These are phyloP conservation scores for Yamadazyma kanchanaburiensis DNA, from an alignment of 1,139 yeast species.

Conservation along the genomic window DNA sequence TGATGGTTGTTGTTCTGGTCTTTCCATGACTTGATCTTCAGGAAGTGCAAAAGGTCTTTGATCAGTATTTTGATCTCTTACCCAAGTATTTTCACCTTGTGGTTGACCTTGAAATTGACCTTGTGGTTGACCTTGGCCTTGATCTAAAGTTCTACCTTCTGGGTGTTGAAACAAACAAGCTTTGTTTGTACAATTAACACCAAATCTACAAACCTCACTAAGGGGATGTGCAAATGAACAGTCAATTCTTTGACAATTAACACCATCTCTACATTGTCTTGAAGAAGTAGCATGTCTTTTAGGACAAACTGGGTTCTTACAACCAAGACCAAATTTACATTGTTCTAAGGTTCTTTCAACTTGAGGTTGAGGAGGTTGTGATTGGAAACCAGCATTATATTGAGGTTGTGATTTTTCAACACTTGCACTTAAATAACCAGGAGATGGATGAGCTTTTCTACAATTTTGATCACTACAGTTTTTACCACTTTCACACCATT, in stretches of 20 bases:
- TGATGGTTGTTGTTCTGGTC: slow-evolving; percentile 47
- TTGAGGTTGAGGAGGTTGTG: slow-evolving; percentile 11
- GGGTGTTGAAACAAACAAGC: slow-evolving; percentile 79
- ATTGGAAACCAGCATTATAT: slow-evolving; percentile 1
- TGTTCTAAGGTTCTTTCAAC: slow-evolving; percentile 62
- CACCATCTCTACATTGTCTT: slow-evolving; percentile 78
- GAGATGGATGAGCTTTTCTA: slow-evolving; percentile 78
- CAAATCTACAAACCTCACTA: slow-evolving; percentile 76
- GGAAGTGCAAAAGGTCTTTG: slow-evolving; percentile 74
- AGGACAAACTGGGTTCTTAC: slow-evolving; percentile 76
- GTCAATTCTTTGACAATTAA: slow-evolving; percentile 70
- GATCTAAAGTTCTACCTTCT: slow-evolving; percentile 50
- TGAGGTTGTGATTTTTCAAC: slow-evolving; percentile 13
- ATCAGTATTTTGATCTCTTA: slow-evolving; percentile 34
- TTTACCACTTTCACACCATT: slow-evolving; percentile 77
- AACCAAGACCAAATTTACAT: slow-evolving; percentile 72
- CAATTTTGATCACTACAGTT: slow-evolving; percentile 61
- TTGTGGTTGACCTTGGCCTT: slow-evolving; percentile 18
- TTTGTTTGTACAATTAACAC: slow-evolving; percentile 65
- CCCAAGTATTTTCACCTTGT: slow-evolving; percentile 6
- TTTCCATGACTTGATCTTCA: slow-evolving; percentile 73
- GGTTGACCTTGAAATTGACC: slow-evolving; percentile 10
- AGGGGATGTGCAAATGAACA: slow-evolving; percentile 83
- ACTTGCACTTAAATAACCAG: slow-evolving; percentile 39
- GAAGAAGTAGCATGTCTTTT: slow-evolving; percentile 78